Percentiles rank a stretch among this genome's conserved stretches.
These are phyloP conservation scores for Monosporozyma siamensis DNA, from an alignment of 805 yeast species.

Conservation along the genomic window DNA sequence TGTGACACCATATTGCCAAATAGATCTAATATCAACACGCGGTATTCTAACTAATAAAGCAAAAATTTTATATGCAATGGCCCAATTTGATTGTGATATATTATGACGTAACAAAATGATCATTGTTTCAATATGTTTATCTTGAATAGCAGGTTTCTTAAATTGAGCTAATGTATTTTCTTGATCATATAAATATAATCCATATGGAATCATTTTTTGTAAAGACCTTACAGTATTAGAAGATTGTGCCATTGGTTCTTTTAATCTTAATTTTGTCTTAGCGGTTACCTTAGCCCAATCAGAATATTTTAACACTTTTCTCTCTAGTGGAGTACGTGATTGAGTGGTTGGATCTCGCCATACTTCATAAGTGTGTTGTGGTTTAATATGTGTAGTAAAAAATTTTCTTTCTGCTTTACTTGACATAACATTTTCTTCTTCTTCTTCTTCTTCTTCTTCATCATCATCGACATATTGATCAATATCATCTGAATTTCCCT, in stretches of 20 bases:
- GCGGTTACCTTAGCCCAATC: constrained; percentile 14
- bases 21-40: constrained; percentile 41
- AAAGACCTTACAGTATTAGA: constrained; percentile 11
- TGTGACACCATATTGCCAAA: constrained; percentile 60
- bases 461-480: background rate
- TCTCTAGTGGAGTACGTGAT: constrained; percentile 14
- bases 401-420: constrained; percentile 15
- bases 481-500: too few relatives aligned
- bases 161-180: background rate
- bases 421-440: background rate
- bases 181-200: constrained; percentile 2
- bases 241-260: constrained; percentile 5
- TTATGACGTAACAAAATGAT: constrained; percentile 41
- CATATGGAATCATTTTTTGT: constrained; percentile 12
- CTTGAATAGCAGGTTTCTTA: constrained; percentile 7
- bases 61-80: constrained; percentile 43
- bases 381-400: constrained; percentile 23
- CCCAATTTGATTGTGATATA: constrained; percentile 45
- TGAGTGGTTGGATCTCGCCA: constrained; percentile 17
- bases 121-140: constrained; percentile 24
- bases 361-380: constrained; percentile 24
- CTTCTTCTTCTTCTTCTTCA: background rate
- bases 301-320: constrained; percentile 14
- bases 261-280: constrained; percentile 10
- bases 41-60: constrained; percentile 41